Base-by-base conservation (phyloP, 2,329 filamentous ascomycete genomes). In the Xylaria arbuscula region DNA sequence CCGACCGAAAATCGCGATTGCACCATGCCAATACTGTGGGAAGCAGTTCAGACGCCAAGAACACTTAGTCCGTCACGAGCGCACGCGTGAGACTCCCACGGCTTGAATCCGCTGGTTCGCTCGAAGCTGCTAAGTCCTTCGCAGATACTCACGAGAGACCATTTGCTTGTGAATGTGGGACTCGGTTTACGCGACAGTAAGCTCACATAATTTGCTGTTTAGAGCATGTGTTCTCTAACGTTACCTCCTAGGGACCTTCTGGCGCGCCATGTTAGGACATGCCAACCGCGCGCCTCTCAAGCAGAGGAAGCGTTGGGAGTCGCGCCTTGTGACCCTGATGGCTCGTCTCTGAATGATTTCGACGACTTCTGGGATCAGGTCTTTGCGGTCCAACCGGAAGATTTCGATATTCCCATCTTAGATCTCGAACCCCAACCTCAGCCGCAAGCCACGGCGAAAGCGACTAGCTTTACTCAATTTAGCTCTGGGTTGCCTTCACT, bases 121-220 rank as follows among this genome's bases (percentile, higher is more conserved):
- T 45, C 8, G 17, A 55, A 24, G 56, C 17, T 62, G 53, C 61
- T 28, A 34, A 40, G 36, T 22, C 45, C 50, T 61, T 17, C 28
- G 24, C 28, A 81, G 78, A 80, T 66, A 80, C 78, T 7, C 72
- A 73, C 19, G 78, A 80, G 57, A 76, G 73, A 42, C 77, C 78
- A 4, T 80, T 78, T 68, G 58, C 48, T 13, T 79, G 78, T 57
- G 68, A 73, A 17, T 80, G 77, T 62, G 77, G 77, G 5, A 73
- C 70, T 34, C 67, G 67, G 17, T 80, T 79, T 51, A 74, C 77
- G 5, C 74, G 77, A 62, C 73, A 75, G 77, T 79, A 71, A 70
- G 75, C 59, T 24, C 45, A 51, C n/a, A 1, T 40, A 17, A n/a
- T 17, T 48, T 24, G 0, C n/a, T 32, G 34, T 5, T 8, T 1